These are phyloP conservation scores for Candida schatavii DNA, from an alignment of 805 yeast genomes.

Conservation along the genomic window DNA sequence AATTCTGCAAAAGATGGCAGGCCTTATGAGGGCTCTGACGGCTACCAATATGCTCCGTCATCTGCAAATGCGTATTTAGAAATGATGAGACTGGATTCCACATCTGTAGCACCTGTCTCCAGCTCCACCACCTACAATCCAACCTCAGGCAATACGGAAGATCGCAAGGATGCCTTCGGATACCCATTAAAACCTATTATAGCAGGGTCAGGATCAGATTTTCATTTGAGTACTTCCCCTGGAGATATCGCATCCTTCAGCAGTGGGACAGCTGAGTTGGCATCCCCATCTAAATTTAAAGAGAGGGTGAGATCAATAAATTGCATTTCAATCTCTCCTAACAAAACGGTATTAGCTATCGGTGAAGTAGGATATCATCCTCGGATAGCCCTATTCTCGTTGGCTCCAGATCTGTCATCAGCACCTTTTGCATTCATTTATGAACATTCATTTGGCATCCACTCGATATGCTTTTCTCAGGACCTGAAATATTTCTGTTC, in stretches of 20 bases:
- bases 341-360: constrained; percentile 53
- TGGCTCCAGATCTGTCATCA: constrained; percentile 46
- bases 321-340: constrained; percentile 59
- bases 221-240: not conserved
- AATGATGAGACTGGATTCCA: constrained; percentile 11
- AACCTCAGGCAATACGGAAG: constrained; percentile 11
- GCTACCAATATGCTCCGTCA: not conserved
- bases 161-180: constrained; percentile 32
- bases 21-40: not conserved
- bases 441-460: constrained; percentile 68
- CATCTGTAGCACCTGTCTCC: not conserved
- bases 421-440: constrained; percentile 52
- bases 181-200: constrained; percentile 30
- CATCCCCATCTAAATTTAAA: constrained; percentile 23
- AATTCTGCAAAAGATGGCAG: constrained; percentile 16
- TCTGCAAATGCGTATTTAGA: constrained; percentile 29
- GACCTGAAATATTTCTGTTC: constrained; percentile 57
- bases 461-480: constrained; percentile 53
- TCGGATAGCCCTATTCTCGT: constrained; percentile 56
- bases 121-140: not conserved
- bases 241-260: not conserved
- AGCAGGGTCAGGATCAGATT: constrained; percentile 18
- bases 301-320: constrained; percentile 50
- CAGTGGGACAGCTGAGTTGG: not conserved
- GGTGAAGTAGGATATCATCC: constrained; percentile 76